These are phyloP conservation scores for Pisolithus albus DNA, from an alignment of 768 basidiomycete species.

Conservation along the genomic window DNA sequence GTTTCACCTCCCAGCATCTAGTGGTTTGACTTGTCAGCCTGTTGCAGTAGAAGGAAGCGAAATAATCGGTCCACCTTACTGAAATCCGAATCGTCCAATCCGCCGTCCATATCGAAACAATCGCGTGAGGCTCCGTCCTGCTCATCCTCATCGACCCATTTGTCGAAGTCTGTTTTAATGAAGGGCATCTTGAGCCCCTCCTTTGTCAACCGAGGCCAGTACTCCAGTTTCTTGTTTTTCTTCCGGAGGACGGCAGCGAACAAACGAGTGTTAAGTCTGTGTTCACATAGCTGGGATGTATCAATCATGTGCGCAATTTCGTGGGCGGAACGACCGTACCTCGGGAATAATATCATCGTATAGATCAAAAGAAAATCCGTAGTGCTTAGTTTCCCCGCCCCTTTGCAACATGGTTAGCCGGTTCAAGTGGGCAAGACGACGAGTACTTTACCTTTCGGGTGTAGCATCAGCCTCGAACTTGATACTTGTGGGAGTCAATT, in stretches of 20 bases:
- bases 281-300: slow-evolving; percentile 22
- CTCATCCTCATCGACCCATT: slow-evolving; percentile 98
- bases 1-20: slow-evolving; percentile 35
- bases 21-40: slow-evolving; percentile 6
- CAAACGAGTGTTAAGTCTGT: slow-evolving; percentile 62
- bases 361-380: slow-evolving; percentile 70
- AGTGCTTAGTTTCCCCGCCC: slow-evolving; percentile 49
- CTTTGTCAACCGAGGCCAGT: slow-evolving; percentile 91
- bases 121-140: slow-evolving; percentile 62
- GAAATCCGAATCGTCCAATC: slow-evolving; percentile 52
- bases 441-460: slow-evolving; percentile 38
- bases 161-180: slow-evolving; percentile 92
- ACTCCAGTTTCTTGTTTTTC: slow-evolving; percentile 68
- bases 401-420: slow-evolving; percentile 3
- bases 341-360: slow-evolving; percentile 72
- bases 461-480: slow-evolving; percentile 61
- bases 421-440: not conserved
- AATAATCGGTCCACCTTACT: slow-evolving; percentile 39
- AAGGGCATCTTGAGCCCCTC: slow-evolving; percentile 73
- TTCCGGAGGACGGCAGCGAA: slow-evolving; percentile 70
- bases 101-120: slow-evolving; percentile 38
- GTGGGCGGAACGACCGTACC: slow-evolving; percentile 31
- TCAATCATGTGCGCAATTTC: slow-evolving; percentile 3
- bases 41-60: slow-evolving; percentile 4
- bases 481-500: slow-evolving; percentile 49